Base-by-base conservation (phyloP, 2,329 filamentous ascomycete genomes). In the Volutella citrinella region DNA sequence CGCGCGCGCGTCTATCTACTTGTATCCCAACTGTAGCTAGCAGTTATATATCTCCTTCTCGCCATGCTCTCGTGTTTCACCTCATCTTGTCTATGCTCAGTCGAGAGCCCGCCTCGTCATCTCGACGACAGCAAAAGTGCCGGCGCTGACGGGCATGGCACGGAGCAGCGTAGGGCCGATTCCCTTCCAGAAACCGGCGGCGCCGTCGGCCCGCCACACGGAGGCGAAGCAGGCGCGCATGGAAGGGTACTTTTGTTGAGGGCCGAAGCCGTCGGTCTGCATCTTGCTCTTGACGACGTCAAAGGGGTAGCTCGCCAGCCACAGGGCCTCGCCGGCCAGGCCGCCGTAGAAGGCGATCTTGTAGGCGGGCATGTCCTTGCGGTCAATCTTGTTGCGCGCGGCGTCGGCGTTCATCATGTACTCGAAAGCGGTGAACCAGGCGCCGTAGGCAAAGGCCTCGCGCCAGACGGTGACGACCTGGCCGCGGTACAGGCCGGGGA, bases 251-350 rank as follows among this genome's bases (percentile, higher is more conserved):
- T 74, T 75, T 69, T 82, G 80, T 44, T 76, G 67, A 30, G 61
- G 42, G 5, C 87, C 88, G 58, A 96, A 93, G 1, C 87, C 90
- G 66, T 98, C 93, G 38, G 84, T 95, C 76, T 98, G 93, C 91
- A 97, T 96, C 78, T 95, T 97, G 67, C 88, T 95, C 84, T 98
- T 98, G 66, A 98, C 68, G 18, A 98, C 91, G 65, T 98, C 93
- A 47, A 98, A 84, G 15, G 93, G 93, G 66, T 98, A 98, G 57
- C 88, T 95, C 21, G 76, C 76, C 35, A 98, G 70, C 93, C 93
- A 98, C 37, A 98, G 76, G 32, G 82, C 87, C 72, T 98, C 93
- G 50, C 93, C 93, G 0, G 93, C 93, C 24, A 98, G 64, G 27
- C 93, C 93, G 46, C 93, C 93, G 61, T 97, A 98, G 10, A 87